Evolutionary conservation across 805 yeast genomes (phyloP), one percentile per base, ranked within the genome.

Genomic region (Brettanomyces sp.): DNA sequence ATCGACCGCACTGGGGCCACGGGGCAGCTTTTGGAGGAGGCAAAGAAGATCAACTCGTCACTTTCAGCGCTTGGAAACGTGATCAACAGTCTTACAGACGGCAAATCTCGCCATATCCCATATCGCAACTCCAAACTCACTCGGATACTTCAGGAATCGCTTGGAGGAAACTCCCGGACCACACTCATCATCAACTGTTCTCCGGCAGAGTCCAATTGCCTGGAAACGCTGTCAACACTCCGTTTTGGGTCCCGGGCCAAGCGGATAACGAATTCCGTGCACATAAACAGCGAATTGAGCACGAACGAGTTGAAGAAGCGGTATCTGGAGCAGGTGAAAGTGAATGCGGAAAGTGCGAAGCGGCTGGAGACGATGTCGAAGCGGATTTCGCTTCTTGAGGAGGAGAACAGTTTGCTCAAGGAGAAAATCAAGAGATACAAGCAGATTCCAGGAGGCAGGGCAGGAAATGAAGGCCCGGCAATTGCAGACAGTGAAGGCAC

Each of bases 81-180:
- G 13, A 86, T 89, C 38, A 79, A 85, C 54, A 77, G 88, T 0
- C 72, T 90, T 41, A 82, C 95, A 0, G 90, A 84, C 52, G 76
- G 80, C 1, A 76, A 73, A 50, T 68, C 80, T 2, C 68, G 76
- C 3, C 87, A 84, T 55, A 66, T 82, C 8, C 89, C 93, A 0
- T 86, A 84, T 52, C 68, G 90, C 47, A 91, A 85, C 54, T 83
- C 95, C 2, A 83, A 83, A 53, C 69, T 87, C 44, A 85, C 95
- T 0, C 69, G 91, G 49, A 79, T 88, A 12, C 63, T 87, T 33
- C 90, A 84, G 57, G 89, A 84, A 52, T 79, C 91, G 0, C 64
- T 87, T 22, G 93, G 95, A 5, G 95, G 95, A 1, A 86, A 87
- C 59, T 79, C 90, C 3, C 69, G 88, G 44, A 88, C 95, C 0